Conservation (phyloP, 1,284 basidiomycete species). For the Ceraceosorus guamensis region DNA sequence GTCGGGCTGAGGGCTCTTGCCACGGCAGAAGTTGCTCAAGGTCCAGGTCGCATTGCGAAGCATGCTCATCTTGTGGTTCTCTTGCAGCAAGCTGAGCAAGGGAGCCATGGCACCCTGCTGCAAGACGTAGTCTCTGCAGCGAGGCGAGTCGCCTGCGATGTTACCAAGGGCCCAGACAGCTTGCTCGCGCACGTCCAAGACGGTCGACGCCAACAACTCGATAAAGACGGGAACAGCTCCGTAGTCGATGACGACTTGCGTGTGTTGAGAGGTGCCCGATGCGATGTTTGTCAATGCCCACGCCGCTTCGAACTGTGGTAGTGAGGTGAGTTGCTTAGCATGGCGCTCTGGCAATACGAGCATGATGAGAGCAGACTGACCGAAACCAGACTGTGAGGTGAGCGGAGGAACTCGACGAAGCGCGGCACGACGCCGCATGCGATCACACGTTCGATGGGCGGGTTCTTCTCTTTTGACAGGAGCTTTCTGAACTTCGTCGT, state of each 20-base stretch:
- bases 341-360: constrained; percentile 15
- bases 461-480: constrained; percentile 98
- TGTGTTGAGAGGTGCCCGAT: constrained; percentile 96
- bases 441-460: constrained; percentile 98
- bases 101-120: constrained; percentile 41
- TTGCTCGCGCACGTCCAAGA: constrained; percentile 47
- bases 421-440: constrained; percentile 94
- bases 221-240: constrained; percentile 97
- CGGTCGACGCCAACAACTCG: constrained; percentile 48
- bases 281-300: constrained; percentile 99
- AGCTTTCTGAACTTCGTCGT: constrained; percentile 88
- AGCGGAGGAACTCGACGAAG: constrained; percentile 89
- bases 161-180: constrained; percentile 48
- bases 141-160: constrained; percentile 47
- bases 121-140: constrained; percentile 46
- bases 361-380: constrained; percentile 52
- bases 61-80: constrained; percentile 49
- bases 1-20: constrained; percentile 47
- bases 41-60: constrained; percentile 49
- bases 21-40: constrained; percentile 48
- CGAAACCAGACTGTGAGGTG: constrained; percentile 88
- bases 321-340: constrained; percentile 2
- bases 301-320: constrained; percentile 83
- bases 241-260: constrained; percentile 90
- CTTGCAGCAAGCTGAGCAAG: constrained; percentile 41